These are phyloP conservation scores for Phlyctochytrium arcticum DNA, from an alignment of 192 early-diverging fungal species.

Conservation along the genomic window DNA sequence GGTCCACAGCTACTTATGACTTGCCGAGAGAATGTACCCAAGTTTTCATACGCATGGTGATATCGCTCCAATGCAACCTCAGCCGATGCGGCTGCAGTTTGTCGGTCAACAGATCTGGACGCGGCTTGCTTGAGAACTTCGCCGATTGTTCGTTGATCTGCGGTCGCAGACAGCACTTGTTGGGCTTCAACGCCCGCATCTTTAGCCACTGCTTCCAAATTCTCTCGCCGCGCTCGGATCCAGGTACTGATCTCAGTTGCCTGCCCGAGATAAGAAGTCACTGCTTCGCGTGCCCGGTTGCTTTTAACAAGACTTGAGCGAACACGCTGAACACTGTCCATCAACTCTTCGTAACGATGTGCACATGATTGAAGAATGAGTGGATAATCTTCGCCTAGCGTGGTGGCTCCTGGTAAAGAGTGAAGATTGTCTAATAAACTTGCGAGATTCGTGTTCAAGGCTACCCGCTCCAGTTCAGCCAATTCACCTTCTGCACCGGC, in stretches of 20 bases:
- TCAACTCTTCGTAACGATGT: not conserved
- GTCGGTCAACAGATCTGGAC: not conserved
- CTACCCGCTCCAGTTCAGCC: conserved; percentile 3
- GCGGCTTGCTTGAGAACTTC: conserved; percentile 1
- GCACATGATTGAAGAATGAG: not conserved
- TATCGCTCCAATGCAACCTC: conserved; percentile 20
- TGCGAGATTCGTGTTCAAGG: conserved; percentile 1
- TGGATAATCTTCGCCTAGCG: not conserved
- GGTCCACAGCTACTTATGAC: conserved; percentile 3
- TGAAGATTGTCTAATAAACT: not conserved
- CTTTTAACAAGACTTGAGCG: not conserved
- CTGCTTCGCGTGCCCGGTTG: conserved; percentile 1
- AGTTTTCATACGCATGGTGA: conserved; percentile 6
- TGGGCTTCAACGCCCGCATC: conserved; percentile 1
- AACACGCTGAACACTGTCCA: conserved; percentile 11
- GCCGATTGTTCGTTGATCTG: not conserved
- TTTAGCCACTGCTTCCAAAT: not conserved
- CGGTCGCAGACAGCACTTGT: not conserved
- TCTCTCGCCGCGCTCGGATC: conserved; percentile 8
- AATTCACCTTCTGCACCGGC: not conserved
- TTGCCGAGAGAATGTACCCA: not conserved
- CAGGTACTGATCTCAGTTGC: conserved; percentile 6
- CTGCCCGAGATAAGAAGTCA: not conserved
- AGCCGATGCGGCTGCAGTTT: conserved; percentile 5
- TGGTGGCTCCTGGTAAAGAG: not conserved